These are phyloP conservation scores for Aechmea fasciata DNA, from an alignment of 176 grass and related monocot species.

Conservation along the genomic window DNA sequence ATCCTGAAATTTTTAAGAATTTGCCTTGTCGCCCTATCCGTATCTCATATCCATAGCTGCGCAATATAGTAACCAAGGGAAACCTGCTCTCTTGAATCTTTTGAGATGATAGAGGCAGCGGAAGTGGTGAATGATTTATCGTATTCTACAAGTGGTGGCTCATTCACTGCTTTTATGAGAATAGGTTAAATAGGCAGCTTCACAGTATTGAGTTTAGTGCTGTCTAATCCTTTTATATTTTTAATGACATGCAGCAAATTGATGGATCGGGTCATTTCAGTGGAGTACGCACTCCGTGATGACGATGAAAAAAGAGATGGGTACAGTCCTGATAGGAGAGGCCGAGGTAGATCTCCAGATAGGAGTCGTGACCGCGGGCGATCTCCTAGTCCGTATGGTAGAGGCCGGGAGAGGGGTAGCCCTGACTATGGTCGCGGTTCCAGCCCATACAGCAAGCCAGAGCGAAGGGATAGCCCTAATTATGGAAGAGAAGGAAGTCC, in stretches of 20 bases:
- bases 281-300: conserved; percentile 90
- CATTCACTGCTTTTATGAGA: too few relatives aligned
- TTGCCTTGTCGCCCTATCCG: too few relatives aligned
- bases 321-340: conserved; percentile 80
- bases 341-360: conserved; percentile 55
- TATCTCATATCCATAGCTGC: too few relatives aligned
- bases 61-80: too few relatives aligned
- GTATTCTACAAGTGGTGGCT: too few relatives aligned
- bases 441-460: conserved; percentile 40
- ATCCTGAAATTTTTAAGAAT: too few relatives aligned
- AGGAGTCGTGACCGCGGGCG: conserved; percentile 40
- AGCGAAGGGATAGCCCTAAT: conserved; percentile 39
- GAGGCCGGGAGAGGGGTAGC: conserved; percentile 58
- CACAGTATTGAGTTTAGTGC: too few relatives aligned
- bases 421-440: conserved; percentile 52
- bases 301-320: conserved; percentile 78
- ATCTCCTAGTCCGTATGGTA: conserved; percentile 65
- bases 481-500: conserved; percentile 44
- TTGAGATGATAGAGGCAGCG: too few relatives aligned
- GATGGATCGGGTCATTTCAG: conserved; percentile 87
- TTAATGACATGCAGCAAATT: conserved; percentile 41
- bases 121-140: too few relatives aligned
- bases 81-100: too few relatives aligned
- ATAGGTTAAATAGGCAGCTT: too few relatives aligned
- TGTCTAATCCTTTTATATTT: conserved; percentile 5